These are phyloP conservation scores for Penstemon davidsonii DNA, from an alignment of 257 asterid genomes.

Conservation along the genomic window DNA sequence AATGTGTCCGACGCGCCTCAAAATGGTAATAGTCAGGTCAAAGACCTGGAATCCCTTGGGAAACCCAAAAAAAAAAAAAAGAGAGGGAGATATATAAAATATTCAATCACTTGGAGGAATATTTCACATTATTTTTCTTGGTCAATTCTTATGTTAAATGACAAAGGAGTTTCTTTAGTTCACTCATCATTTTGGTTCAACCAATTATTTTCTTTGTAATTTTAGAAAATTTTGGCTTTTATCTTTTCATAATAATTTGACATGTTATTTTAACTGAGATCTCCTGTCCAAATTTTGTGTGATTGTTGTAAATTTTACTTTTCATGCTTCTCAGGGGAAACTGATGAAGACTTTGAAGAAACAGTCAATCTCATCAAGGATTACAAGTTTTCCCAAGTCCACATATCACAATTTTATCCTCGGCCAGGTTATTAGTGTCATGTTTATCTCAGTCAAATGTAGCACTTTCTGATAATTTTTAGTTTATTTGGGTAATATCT, in stretches of 20 bases:
- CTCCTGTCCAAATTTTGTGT: conserved; percentile 10
- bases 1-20: too few relatives aligned
- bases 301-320: conserved; percentile 13
- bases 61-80: too few relatives aligned
- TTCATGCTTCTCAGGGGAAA: conserved; percentile 68
- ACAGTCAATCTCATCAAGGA: conserved; percentile 77
- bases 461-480: too few relatives aligned
- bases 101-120: background rate
- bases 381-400: conserved; percentile 86
- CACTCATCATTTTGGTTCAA: background rate
- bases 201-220: background rate
- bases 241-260: background rate
- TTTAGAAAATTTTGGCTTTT: background rate
- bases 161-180: background rate
- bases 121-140: background rate
- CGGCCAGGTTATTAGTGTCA: conserved; percentile 67
- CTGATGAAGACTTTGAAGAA: conserved; percentile 82
- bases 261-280: background rate
- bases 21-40: too few relatives aligned
- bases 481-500: background rate
- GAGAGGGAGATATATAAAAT: background rate
- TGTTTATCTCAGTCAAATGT: conserved; percentile 9
- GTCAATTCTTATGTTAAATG: background rate
- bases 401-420: conserved; percentile 92
- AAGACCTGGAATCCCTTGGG: too few relatives aligned